Conservation (phyloP, 1,284 basidiomycete species). For the Volvariella surrecta region DNA sequence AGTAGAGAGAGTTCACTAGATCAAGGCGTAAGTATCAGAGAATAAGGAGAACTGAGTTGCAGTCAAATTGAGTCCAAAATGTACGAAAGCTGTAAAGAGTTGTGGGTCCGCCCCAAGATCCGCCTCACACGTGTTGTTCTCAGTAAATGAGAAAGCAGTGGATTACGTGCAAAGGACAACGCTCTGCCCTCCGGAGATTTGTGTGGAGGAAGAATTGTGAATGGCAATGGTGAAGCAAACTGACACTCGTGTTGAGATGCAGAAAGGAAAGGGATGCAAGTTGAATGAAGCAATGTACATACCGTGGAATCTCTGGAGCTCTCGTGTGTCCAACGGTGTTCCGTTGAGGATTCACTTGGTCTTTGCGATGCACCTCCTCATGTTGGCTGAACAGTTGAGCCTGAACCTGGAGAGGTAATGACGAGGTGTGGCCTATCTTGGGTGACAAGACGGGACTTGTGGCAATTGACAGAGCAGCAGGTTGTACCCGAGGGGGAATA, state of each 20-base stretch:
- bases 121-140: background rate
- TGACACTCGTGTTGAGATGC: background rate
- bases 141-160: background rate
- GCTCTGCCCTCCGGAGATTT: background rate
- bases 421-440: background rate
- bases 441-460: background rate
- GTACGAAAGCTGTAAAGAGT: background rate
- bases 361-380: background rate
- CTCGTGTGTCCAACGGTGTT: background rate
- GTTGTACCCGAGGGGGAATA: background rate
- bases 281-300: too few species aligned
- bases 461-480: background rate
- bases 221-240: background rate
- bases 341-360: background rate
- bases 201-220: background rate
- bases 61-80: background rate
- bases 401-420: background rate
- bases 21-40: background rate
- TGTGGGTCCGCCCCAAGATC: background rate
- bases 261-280: background rate
- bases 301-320: too few species aligned
- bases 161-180: background rate
- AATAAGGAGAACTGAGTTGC: background rate
- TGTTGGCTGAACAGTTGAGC: background rate
- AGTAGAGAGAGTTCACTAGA: slow-evolving; percentile 38